Conservation (phyloP, 2,329 filamentous ascomycete genomes). For the Magnaporthales sp. region DNA sequence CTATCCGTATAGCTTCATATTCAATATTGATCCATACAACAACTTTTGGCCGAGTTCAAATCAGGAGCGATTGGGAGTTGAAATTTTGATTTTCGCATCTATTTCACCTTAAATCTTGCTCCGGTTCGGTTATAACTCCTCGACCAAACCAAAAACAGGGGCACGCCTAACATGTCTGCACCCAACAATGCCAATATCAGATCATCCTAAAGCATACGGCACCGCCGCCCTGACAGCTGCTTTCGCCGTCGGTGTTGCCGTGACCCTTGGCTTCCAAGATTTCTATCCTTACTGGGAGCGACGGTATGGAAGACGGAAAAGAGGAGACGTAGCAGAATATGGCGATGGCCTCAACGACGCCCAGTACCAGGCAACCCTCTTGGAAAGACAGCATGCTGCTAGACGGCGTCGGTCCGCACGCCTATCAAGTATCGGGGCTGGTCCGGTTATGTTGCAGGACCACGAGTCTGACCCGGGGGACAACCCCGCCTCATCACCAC, state of each 20-base stretch:
- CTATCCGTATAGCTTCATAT: not conserved
- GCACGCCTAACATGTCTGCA: not conserved
- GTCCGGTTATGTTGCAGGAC: slow-evolving; percentile 47
- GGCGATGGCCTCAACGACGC: not conserved
- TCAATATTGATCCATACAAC: not conserved
- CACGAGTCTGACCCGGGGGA: slow-evolving; percentile 31
- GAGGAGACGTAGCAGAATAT: slow-evolving; percentile 19
- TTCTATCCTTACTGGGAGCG: slow-evolving; percentile 66
- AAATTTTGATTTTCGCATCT: not conserved
- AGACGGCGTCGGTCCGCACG: slow-evolving; percentile 1
- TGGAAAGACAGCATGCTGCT: not conserved
- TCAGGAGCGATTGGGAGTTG: not conserved
- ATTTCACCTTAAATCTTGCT: not conserved
- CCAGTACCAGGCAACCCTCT: not conserved
- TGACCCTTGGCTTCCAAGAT: slow-evolving; percentile 73
- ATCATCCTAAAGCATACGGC: slow-evolving; percentile 54
- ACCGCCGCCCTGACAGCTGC: slow-evolving; percentile 59
- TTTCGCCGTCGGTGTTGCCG: slow-evolving; percentile 67
- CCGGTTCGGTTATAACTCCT: too few relatives aligned
- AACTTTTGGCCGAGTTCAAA: not conserved
- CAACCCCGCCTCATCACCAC: slow-evolving; percentile 10
- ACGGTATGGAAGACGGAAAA: slow-evolving; percentile 53
- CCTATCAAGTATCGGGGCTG: slow-evolving; percentile 36
- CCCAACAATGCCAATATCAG: slow-evolving; percentile 46
- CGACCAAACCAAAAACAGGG: not conserved